Evolutionary conservation across 805 yeast species (phyloP).

Genomic region (Hermanozyma aechmeae): DNA sequence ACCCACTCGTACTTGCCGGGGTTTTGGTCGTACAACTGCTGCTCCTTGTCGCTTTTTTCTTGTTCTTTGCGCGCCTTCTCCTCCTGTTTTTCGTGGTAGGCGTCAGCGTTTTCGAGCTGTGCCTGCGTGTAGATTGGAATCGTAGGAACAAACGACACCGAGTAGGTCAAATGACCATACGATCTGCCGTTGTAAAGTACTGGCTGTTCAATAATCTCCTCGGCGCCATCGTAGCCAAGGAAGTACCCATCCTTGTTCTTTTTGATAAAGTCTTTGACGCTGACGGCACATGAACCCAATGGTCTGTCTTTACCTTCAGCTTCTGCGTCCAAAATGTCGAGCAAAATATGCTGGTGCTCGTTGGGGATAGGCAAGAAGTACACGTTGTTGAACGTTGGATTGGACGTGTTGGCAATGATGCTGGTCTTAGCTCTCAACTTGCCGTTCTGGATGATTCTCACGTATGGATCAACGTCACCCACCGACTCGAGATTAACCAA

Average conservation of each 20-base stretch:
- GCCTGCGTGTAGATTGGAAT: slow-evolving; percentile 52
- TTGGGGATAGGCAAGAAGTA: slow-evolving; percentile 53
- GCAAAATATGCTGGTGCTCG: slow-evolving; percentile 46
- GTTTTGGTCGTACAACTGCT: slow-evolving; percentile 41
- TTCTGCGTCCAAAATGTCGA: slow-evolving; percentile 63
- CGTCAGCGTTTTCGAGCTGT: slow-evolving; percentile 41
- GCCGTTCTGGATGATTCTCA: slow-evolving; percentile 50
- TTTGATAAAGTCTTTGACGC: slow-evolving; percentile 40
- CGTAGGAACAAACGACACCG: slow-evolving; percentile 57
- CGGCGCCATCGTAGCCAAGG: slow-evolving; percentile 42
- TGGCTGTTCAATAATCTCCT: slow-evolving; percentile 37
- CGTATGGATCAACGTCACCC: slow-evolving; percentile 72
- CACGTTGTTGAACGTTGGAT: slow-evolving; percentile 54
- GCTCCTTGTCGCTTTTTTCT: slow-evolving; percentile 39
- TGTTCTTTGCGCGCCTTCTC: slow-evolving; percentile 23
- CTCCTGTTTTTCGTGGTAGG: slow-evolving; percentile 27
- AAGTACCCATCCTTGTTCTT: slow-evolving; percentile 38
- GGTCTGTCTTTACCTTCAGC: slow-evolving; percentile 52
- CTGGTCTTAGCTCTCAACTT: slow-evolving; percentile 46
- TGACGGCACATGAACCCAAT: slow-evolving; percentile 49
- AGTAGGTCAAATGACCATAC: slow-evolving; percentile 43
- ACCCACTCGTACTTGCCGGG: slow-evolving; percentile 64
- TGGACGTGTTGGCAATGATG: slow-evolving; percentile 41
- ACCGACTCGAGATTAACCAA: slow-evolving; percentile 52
- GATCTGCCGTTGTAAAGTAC: slow-evolving; percentile 25